Evolutionary conservation across 768 basidiomycete genomes (phyloP).

Genomic region (Antrodiella citrinella): DNA sequence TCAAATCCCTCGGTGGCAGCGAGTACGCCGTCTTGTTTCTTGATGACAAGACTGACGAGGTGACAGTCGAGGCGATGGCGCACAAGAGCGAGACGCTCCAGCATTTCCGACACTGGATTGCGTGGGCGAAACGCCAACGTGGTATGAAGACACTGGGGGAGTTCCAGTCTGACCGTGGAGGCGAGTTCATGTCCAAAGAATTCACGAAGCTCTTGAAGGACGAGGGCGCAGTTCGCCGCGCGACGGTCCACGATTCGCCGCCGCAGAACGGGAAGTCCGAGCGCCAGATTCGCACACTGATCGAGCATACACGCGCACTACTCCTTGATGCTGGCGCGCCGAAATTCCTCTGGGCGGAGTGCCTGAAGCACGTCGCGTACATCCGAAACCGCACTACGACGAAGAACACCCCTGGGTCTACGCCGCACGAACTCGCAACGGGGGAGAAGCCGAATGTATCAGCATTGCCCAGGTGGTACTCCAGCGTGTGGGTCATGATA

Average conservation of each 20-base stretch:
- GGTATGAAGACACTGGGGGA: conserved; percentile 2
- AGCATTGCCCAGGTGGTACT: background rate
- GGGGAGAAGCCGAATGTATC: conserved; percentile 18
- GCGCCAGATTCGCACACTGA: conserved; percentile 14
- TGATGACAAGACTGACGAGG: conserved; percentile 16
- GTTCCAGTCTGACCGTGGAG: conserved; percentile 18
- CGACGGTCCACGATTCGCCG: conserved; percentile 16
- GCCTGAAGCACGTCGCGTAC: conserved; percentile 10
- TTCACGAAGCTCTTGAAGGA: conserved; percentile 10
- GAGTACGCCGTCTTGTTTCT: conserved; percentile 15
- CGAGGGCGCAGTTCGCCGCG: conserved; percentile 10
- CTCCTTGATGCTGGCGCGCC: conserved; percentile 10
- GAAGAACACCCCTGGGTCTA: conserved; percentile 8
- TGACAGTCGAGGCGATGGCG: conserved; percentile 1
- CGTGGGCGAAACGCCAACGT: conserved; percentile 12
- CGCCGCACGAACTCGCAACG: conserved; percentile 17
- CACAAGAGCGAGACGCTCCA: conserved; percentile 11
- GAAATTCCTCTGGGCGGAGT: conserved; percentile 17
- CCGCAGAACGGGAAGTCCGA: conserved; percentile 22
- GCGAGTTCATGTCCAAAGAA: conserved; percentile 15
- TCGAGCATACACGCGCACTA: conserved; percentile 13
- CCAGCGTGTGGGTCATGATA: background rate
- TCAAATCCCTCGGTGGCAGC: conserved; percentile 6
- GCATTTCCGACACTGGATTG: conserved; percentile 11
- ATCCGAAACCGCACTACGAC: conserved; percentile 17